Evolutionary conservation across 2,329 filamentous ascomycete genomes (phyloP), one percentile per base, ranked within the genome.

Genomic region (Ceratocystiopsis sp.): DNA sequence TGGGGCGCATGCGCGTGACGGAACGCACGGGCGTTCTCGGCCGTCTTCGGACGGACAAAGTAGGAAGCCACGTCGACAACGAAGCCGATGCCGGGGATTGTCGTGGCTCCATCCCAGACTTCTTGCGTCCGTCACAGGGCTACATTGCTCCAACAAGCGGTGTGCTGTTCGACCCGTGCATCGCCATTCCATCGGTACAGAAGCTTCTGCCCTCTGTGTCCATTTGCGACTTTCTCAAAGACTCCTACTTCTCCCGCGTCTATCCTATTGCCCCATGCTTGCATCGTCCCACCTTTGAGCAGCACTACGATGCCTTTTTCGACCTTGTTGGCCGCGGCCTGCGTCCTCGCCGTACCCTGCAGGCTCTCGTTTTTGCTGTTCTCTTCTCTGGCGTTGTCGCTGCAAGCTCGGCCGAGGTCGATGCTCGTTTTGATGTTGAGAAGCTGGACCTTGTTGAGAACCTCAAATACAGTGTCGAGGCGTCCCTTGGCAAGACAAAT

Each of bases 1-100:
- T 86, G 47, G 81, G 81, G 1, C 80, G 73, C 55, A 72, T 85
- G 68, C 72, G 73, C 46, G 75, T 86, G 46, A 84, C 78, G 3
- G 81, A 86, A 53, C 68, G 80, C 35, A 74, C 86, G 49, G 82
- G 82, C 15, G 80, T 80, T 1, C 71, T 82, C 50, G 77, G 81
- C 37, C 66, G 80, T 38, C 80, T 81, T 3, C 75, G 76, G 51
- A 68, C 86, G 45, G 76, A 84, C 57, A 80, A 85, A 65, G 74
- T 82, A 62, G 49, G 63, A 11, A 15, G 13, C 10, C 25, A 11
- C 25, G 25, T 38, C 11, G 38, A 44, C 11, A 41, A 36, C 15
- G 14, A 37, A 12, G 11, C 17, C 35, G 40, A 15, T 12, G 50
- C 51, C 21, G 2, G 43, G 43, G 33, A 45, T 41, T 11, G 39